Evolutionary conservation across 2,329 filamentous ascomycete species (phyloP).

Genomic region (Chlorencoelia australis): DNA sequence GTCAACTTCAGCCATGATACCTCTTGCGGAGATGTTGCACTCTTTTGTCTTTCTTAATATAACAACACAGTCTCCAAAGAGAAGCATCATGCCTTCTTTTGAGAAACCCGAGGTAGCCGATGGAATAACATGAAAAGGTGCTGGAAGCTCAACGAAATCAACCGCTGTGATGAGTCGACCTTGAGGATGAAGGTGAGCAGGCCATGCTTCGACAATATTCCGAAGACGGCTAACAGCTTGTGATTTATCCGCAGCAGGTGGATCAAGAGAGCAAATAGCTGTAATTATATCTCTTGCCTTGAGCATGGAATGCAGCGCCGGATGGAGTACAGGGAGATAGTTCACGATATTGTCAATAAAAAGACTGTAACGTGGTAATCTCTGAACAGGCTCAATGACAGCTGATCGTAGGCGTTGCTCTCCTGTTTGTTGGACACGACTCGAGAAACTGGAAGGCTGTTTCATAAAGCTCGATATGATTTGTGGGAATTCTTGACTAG

Average conservation of each 20-base stretch:
- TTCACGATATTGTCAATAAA: conserved; percentile 93
- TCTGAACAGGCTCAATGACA: conserved; percentile 91
- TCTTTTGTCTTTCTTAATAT: conserved; percentile 61
- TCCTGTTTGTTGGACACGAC: conserved; percentile 69
- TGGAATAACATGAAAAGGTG: conserved; percentile 50
- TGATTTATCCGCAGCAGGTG: conserved; percentile 58
- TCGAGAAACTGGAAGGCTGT: conserved; percentile 72
- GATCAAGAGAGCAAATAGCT: conserved; percentile 90
- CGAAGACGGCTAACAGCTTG: conserved; percentile 65
- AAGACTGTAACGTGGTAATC: conserved; percentile 86
- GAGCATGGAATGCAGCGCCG: conserved; percentile 71
- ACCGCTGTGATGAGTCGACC: conserved; percentile 73
- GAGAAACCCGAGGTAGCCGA: conserved; percentile 6
- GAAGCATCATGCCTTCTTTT: conserved; percentile 62
- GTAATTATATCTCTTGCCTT: conserved; percentile 89
- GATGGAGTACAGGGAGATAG: conserved; percentile 75
- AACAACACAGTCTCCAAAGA: conserved; percentile 77
- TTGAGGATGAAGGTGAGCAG: conserved; percentile 56
- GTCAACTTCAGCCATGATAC: conserved; percentile 75
- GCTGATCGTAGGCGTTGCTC: conserved; percentile 86
- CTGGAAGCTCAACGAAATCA: conserved; percentile 66
- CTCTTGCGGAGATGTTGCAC: conserved; percentile 58
- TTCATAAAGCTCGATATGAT: conserved; percentile 72
- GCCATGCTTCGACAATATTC: conserved; percentile 71
- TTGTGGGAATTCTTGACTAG: conserved; percentile 78